These are phyloP conservation scores for Penicillium alfredii DNA, from an alignment of 495 filamentous ascomycete species.

Conservation along the genomic window DNA sequence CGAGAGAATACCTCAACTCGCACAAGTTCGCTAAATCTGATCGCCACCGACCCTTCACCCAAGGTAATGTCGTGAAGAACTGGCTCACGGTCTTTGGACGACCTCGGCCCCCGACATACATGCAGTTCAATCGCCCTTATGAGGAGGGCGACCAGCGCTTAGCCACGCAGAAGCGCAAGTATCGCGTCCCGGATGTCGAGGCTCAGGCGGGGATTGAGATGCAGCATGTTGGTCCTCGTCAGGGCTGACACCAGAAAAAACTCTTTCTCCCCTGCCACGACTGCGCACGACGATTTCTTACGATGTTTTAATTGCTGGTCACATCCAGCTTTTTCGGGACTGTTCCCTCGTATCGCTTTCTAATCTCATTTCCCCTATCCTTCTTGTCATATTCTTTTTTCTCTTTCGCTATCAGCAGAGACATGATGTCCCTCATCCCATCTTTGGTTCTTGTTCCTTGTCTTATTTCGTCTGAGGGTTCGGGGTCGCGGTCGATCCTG, in stretches of 20 bases:
- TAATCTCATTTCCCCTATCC: constrained; percentile 17
- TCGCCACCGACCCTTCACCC: constrained; percentile 84
- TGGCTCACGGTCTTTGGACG: constrained; percentile 76
- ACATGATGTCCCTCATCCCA: constrained; percentile 3
- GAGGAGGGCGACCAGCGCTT: constrained; percentile 81
- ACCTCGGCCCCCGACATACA: constrained; percentile 81
- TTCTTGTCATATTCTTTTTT: constrained; percentile 8
- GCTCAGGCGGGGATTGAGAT: constrained; percentile 55
- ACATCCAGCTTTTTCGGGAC: constrained; percentile 7
- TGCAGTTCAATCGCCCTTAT: constrained; percentile 76
- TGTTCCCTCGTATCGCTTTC: constrained; percentile 12
- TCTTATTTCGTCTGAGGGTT: no score
- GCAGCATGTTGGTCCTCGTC: constrained; percentile 42
- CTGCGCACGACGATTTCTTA: constrained; percentile 18
- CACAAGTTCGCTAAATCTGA: constrained; percentile 91
- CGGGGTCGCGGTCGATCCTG: no score
- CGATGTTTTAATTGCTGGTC: constrained; percentile 9
- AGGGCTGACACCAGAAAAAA: constrained; percentile 8
- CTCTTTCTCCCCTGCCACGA: constrained; percentile 11
- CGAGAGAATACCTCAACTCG: constrained; percentile 89
- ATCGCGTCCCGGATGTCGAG: constrained; percentile 46
- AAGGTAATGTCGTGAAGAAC: constrained; percentile 69
- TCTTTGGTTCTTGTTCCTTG: constrained; percentile 4
- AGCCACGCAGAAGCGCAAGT: constrained; percentile 53
- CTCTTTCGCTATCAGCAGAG: not conserved